A percentile compares a stretch with the other conserved stretches of the same genome.
Evolutionary conservation across 1,139 yeast genomes (phyloP).

Genomic region (Yamadazyma dendronema): DNA sequence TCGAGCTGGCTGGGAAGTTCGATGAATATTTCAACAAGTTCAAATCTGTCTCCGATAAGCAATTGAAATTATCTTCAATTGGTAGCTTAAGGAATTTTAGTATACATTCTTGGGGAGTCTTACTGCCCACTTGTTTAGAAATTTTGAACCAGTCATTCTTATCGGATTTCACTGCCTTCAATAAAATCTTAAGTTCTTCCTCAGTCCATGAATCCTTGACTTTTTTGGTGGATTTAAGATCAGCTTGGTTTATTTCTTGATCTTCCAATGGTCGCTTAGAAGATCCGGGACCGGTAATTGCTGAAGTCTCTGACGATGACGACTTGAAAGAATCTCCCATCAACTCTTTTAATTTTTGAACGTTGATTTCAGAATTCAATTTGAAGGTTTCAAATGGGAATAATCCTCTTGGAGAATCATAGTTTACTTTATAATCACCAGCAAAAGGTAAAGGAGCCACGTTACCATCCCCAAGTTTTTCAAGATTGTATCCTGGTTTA

Average conservation of each 20-base stretch:
- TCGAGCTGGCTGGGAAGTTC: conserved; percentile 76
- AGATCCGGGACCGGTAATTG: too few relatives aligned
- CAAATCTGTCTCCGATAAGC: conserved; percentile 49
- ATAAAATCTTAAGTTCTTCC: conserved; percentile 55
- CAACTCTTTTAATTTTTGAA: conserved; percentile 54
- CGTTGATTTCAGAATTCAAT: conserved; percentile 55
- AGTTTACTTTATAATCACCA: conserved; percentile 64
- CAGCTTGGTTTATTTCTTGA: background rate
- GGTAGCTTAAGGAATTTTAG: conserved; percentile 78
- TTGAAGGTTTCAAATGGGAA: conserved; percentile 88
- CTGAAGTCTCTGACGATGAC: too few relatives aligned
- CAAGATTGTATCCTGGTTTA: conserved; percentile 62
- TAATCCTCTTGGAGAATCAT: conserved; percentile 91
- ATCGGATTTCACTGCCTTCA: conserved; percentile 59
- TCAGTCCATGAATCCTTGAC: conserved; percentile 63
- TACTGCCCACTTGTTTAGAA: conserved; percentile 57
- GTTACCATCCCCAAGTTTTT: conserved; percentile 51
- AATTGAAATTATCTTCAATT: conserved; percentile 67
- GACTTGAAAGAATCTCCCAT: conserved; percentile 21
- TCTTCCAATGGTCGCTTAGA: conserved; percentile 6
- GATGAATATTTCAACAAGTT: conserved; percentile 77
- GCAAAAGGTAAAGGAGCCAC: conserved; percentile 58
- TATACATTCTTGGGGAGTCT: conserved; percentile 80
- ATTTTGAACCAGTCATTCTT: conserved; percentile 76
- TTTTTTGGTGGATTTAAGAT: conserved; percentile 24